Base-by-base conservation (phyloP, 2,329 filamentous ascomycete species). In the Trichoderma sp. region DNA sequence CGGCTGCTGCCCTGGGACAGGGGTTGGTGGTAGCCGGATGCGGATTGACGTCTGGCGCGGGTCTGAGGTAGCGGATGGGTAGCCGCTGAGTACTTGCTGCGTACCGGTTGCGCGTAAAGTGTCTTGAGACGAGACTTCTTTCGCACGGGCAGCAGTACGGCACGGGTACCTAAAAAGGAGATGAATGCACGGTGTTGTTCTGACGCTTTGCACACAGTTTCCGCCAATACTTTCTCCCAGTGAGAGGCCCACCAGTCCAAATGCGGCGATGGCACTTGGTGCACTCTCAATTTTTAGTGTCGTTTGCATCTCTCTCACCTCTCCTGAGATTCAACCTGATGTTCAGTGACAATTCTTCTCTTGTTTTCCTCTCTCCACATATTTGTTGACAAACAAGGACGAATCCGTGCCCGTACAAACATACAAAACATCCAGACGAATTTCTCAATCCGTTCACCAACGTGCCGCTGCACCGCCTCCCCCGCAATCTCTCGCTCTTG, bases 1-100 rank as follows among this genome's bases (percentile, higher is more conserved):
- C 27, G 18, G 60, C 29, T 38, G 60, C 71, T 73, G 71, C 71
- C 71, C 71, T 73, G 71, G 60, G 16, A 31, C 71, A 72, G 56
- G 59, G 71, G 71, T 50, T 21, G 38, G 27, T 35, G n/a, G 67
- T 60, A n/a, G 56, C 68, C 68, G 68, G 56, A 71, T 63, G 60
- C 60, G 31, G 60, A 12, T 21, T 35, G 18, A 60, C 24, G 56
- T n/a, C 27, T 71, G 35, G 53, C 24, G 56, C 16, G 21, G 67
- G 41, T 50, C 60, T 29, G 41, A 62, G 29, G 71, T 73, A 65
- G 14, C 41, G 59, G 12, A 6, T 38, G 71, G 38, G 71, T 73
- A 73, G 45, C n/a, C 16, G 29, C 27, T 21, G 60, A n/a, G 21
- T 38, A 65, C 33, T 14, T 35, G n/a, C 33, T 14, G 29, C 33